Base-by-base conservation (phyloP, 2,329 filamentous ascomycete genomes). In the Alternaria sp. region DNA sequence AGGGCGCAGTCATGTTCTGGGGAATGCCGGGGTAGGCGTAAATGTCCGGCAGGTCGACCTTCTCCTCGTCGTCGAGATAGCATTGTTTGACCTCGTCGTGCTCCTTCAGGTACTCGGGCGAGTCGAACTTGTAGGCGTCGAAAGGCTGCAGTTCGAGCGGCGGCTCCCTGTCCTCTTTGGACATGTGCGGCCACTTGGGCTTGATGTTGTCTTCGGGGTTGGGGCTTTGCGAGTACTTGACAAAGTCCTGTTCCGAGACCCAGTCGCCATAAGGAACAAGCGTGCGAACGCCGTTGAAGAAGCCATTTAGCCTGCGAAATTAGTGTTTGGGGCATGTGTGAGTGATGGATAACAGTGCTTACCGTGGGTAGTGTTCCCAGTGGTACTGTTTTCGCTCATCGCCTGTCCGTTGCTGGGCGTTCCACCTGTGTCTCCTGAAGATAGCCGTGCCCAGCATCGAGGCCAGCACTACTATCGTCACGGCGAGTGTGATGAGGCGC, bases 21-120 rank as follows among this genome's bases (percentile, higher is more conserved):
- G 82, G 81, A 11, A 83, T 70, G 17, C 82, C 82, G 2, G 83
- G 80, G 66, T 90, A 92, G 1, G 86, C 88, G 70, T 86, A 90
- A 26, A 90, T 77, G 61, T 88, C 84, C 0, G 89, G 89, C 0
- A 83, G 82, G 0, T 78, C 68, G 3, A 88, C 74, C 29, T 80
- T 85, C 41, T 86, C 82, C 13, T 84, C 82, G 21, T 80, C 78
- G 67, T 91, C 88, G 31, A 91, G 79, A 66, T 84, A 90, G 77
- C 89, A 92, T 7, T 81, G 80, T 61, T 85, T 79, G 13, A 88
- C 84, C 17, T 80, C 78, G 52, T 84, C 79, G 65, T 86, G 80
- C 39, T 81, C 78, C 59, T 78, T 77, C 42, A 80, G 79, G 69
- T 82, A 83, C 51, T 78, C 74, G 56, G 69, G 66, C 5, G 79